These are phyloP conservation scores for Podospora fimiseda DNA, from an alignment of 495 filamentous ascomycete species.

Conservation along the genomic window DNA sequence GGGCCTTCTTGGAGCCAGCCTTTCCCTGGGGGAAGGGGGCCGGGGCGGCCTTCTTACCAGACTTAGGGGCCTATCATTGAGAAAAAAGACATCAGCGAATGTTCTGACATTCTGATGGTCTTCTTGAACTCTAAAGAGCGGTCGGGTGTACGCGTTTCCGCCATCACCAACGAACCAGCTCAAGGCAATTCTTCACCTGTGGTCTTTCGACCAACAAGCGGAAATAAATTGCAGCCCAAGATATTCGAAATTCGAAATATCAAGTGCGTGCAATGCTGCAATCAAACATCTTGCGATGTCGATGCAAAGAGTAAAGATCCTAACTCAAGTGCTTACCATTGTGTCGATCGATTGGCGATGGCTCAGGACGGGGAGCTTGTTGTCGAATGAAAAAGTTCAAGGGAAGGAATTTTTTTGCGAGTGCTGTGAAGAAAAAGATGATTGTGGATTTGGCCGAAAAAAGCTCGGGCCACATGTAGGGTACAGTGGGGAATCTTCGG, in stretches of 20 bases:
- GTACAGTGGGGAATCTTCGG: conserved; percentile 24
- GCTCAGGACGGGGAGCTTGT: conserved; percentile 27
- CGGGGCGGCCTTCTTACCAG: conserved; percentile 91
- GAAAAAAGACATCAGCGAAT: conserved; percentile 92
- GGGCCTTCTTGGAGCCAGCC: conserved; percentile 90
- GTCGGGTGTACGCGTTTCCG: conserved; percentile 53
- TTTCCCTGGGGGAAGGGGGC: conserved; percentile 93
- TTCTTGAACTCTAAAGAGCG: conserved; percentile 92
- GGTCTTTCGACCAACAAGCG: conserved; percentile 44
- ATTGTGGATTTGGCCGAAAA: conserved; percentile 21
- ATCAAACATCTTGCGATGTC: conserved; percentile 19
- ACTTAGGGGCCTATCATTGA: conserved; percentile 99
- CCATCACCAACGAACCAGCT: conserved; percentile 50
- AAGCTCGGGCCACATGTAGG: conserved; percentile 20
- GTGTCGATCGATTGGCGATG: conserved; percentile 26
- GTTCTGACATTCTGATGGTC: conserved; percentile 64
- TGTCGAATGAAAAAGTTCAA: conserved; percentile 11
- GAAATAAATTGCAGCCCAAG: conserved; percentile 45
- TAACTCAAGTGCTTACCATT: conserved; percentile 41
- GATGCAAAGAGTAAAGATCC: conserved; percentile 11
- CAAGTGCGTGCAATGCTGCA: conserved; percentile 22
- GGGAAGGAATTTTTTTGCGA: conserved; percentile 15
- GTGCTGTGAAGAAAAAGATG: conserved; percentile 18
- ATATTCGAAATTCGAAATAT: conserved; percentile 15
- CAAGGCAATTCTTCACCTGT: conserved; percentile 78